phyloP scores from a whole-genome alignment of 768 basidiomycete species.

The Lyophyllum decastes region DNA sequence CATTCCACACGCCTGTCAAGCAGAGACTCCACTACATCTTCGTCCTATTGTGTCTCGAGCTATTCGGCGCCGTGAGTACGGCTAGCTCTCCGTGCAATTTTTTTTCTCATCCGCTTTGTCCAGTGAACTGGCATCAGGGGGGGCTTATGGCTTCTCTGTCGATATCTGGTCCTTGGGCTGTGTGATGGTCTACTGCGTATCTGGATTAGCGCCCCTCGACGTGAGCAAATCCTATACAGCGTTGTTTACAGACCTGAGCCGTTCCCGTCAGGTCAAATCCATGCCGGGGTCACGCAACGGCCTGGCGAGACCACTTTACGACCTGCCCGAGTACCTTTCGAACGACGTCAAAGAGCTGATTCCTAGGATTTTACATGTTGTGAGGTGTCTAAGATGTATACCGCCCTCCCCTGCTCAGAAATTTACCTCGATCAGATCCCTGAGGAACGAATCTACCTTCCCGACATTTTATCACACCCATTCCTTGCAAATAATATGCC shows the following conservation, averaged over 20 bases:
- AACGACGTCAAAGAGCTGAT: constrained; percentile 25
- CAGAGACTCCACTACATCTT: constrained; percentile 17
- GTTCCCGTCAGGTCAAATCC: constrained; percentile 16
- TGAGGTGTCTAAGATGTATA: constrained; percentile 15
- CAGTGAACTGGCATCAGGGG: constrained; percentile 41
- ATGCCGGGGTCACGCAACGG: constrained; percentile 21
- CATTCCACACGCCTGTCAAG: constrained; percentile 31
- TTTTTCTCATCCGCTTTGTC: constrained; percentile 1
- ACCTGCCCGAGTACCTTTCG: constrained; percentile 26
- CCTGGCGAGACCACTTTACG: constrained; percentile 22
- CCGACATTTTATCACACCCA: constrained; percentile 13
- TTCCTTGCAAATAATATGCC: constrained; percentile 11
- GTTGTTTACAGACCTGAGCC: background rate
- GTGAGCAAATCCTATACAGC: constrained; percentile 20
- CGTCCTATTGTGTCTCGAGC: constrained; percentile 21
- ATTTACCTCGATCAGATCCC: constrained; percentile 8
- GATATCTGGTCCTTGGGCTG: constrained; percentile 54
- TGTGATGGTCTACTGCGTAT: constrained; percentile 36
- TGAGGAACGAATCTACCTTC: constrained; percentile 18
- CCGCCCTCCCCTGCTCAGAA: background rate
- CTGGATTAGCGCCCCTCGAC: constrained; percentile 34
- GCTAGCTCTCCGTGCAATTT: background rate
- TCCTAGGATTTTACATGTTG: constrained; percentile 27
- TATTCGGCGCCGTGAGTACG: constrained; percentile 44
- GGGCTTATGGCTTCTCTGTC: constrained; percentile 32